These are phyloP conservation scores for Sclerotiophoma versabilis DNA, from an alignment of 2,329 filamentous ascomycete species.

Conservation along the genomic window DNA sequence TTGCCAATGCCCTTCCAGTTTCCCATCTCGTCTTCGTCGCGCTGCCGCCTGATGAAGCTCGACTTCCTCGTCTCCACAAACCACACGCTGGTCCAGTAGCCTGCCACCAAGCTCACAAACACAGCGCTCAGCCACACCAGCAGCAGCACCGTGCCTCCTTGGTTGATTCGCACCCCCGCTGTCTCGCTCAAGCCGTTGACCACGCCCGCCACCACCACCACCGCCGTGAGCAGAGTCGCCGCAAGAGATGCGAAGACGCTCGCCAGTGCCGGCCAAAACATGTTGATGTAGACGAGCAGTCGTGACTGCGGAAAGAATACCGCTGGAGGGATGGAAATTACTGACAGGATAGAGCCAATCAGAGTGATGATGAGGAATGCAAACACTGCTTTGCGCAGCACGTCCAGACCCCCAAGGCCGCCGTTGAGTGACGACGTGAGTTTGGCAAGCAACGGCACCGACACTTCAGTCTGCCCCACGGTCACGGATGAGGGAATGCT, in stretches of 20 bases:
- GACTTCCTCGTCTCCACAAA: slow-evolving; percentile 35
- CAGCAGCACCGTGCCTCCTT: slow-evolving; percentile 22
- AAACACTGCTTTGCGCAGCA: slow-evolving; percentile 20
- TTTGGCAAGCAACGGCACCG: slow-evolving; percentile 22
- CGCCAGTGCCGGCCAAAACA: slow-evolving; percentile 23
- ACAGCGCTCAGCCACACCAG: slow-evolving; percentile 31
- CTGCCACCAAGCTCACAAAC: slow-evolving; percentile 8
- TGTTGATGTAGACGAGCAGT: slow-evolving; percentile 30
- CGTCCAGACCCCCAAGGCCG: slow-evolving; percentile 3
- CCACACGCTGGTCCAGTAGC: slow-evolving; percentile 37
- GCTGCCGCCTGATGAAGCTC: slow-evolving; percentile 22
- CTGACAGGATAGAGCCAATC: slow-evolving; percentile 17
- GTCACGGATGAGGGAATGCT: slow-evolving; percentile 22
- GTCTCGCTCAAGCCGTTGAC: slow-evolving; percentile 16
- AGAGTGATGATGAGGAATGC: slow-evolving; percentile 30
- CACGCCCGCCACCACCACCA: slow-evolving; percentile 11
- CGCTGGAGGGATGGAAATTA: slow-evolving; percentile 22
- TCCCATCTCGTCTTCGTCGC: slow-evolving; percentile 30
- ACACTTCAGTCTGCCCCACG: slow-evolving; percentile 24
- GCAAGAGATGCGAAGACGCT: slow-evolving; percentile 20
- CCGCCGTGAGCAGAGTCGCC: slow-evolving; percentile 20
- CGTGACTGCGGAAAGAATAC: slow-evolving; percentile 31
- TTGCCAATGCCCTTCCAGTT: slow-evolving; percentile 28
- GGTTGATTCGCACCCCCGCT: slow-evolving; percentile 14
- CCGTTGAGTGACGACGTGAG: slow-evolving; percentile 10